Evolutionary conservation across 306 rosid species (phyloP), one percentile per base, ranked within the genome.

Genomic region (Gleditsia sinensis): DNA sequence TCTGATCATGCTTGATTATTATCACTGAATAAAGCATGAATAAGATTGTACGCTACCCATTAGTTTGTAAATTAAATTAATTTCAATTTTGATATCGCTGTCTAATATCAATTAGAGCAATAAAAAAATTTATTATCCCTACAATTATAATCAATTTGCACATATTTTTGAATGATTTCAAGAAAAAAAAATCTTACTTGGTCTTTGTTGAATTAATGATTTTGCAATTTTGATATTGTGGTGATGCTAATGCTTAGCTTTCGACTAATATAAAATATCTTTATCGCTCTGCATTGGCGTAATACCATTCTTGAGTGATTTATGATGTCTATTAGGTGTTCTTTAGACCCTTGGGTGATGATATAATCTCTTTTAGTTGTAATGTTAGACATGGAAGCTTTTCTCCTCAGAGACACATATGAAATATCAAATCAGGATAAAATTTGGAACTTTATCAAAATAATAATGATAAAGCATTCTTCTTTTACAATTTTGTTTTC

Each of bases 1-100:
- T 81, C 40, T 53, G 28, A 72, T 7, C 51, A 32, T 71, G 53
- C 67, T 69, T 60, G 30, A 63, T 81, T 78, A 17, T 33, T 56
- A 50, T 67, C 23, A 48, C 25, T 54, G 23, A 64, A 64, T 71
- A n/a, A 55, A 63, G 60, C 49, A 24, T 76, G 79, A 24, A 69
- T 69, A 71, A 16, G 3, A 58, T 71, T 46, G 17, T 68, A 65
- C 33, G 9, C 28, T 5, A 13, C 61, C 70, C 63, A 42, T 28
- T 69, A 48, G 21, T 53, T 56, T 78, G 2, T 49, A 10, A 17
- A n/a, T n/a, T 40, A 60, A 9, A 49, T 16, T 53, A 37, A 28
- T 55, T 33, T 61, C 60, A 56, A 17, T 36, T 25, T 32, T 62
- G 4, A 34, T 46, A 32, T 21, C 2, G 53, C 59, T 65, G 33